These are phyloP conservation scores for Oxytropis ochrocephala DNA, from an alignment of 306 rosid genomes.

Conservation along the genomic window DNA sequence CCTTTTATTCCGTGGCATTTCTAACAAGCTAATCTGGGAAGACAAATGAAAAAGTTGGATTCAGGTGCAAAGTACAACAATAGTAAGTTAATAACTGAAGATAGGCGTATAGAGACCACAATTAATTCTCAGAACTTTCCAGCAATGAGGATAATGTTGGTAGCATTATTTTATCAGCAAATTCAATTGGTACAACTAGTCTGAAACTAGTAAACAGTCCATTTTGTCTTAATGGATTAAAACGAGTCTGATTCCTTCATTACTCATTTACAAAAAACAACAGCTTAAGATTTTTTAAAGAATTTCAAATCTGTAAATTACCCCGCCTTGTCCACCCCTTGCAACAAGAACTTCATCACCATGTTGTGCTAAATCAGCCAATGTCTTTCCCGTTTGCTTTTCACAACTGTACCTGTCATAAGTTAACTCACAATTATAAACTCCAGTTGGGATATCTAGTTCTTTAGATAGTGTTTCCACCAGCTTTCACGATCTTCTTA, in stretches of 20 bases:
- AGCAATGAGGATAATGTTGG: background rate
- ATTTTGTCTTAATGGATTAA: background rate
- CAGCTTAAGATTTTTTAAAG: background rate
- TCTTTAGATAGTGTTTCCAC: background rate
- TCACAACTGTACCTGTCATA: conserved; percentile 80
- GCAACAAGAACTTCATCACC: conserved; percentile 91
- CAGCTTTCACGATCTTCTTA: background rate
- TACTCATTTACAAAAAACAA: background rate
- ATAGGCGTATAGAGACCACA: background rate
- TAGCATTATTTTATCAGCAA: conserved; percentile 3
- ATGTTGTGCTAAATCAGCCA: conserved; percentile 73
- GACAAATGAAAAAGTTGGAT: conserved; percentile 1
- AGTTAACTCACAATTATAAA: conserved; percentile 8
- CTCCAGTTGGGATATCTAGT: background rate
- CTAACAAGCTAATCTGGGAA: conserved; percentile 77
- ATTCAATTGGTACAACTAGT: background rate
- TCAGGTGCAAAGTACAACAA: background rate
- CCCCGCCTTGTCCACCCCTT: conserved; percentile 99
- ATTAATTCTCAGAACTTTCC: background rate
- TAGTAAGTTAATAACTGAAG: background rate
- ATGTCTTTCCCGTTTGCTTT: conserved; percentile 65
- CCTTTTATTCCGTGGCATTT: conserved; percentile 48
- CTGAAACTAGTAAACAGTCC: background rate
- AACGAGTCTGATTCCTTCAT: background rate
- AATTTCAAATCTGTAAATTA: conserved; percentile 20